These are phyloP conservation scores for Kazachstania sp. DNA, from an alignment of 1,139 yeast species.

Conservation along the genomic window DNA sequence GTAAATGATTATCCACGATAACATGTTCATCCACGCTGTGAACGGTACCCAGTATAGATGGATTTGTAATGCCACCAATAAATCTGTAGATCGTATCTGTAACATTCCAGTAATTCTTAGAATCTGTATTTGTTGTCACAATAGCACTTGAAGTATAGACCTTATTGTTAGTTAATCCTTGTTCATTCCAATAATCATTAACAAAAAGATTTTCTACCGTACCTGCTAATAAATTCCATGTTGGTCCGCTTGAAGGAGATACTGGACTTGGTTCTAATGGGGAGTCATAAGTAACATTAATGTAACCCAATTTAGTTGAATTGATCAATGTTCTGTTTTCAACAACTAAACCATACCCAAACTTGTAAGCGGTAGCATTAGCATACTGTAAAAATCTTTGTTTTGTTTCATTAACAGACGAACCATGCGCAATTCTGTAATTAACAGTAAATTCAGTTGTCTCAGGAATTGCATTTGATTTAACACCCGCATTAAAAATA, in stretches of 20 bases:
- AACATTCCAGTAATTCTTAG: constrained; percentile 66
- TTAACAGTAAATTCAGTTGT: neutral
- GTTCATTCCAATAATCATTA: constrained; percentile 20
- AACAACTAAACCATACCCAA: constrained; percentile 40
- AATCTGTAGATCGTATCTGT: constrained; percentile 62
- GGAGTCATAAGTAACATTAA: constrained; percentile 35
- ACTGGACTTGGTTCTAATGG: constrained; percentile 47
- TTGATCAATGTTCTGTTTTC: constrained; percentile 17
- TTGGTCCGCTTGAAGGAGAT: constrained; percentile 39
- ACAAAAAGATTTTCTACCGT: constrained; percentile 43
- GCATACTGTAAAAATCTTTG: neutral
- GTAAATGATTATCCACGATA: constrained; percentile 44
- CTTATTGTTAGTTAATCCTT: constrained; percentile 33
- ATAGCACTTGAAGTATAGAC: constrained; percentile 51
- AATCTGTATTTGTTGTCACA: constrained; percentile 80
- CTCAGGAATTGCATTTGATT: neutral
- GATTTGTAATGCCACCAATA: constrained; percentile 18
- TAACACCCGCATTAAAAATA: neutral
- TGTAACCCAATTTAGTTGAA: constrained; percentile 27
- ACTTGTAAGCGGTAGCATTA: constrained; percentile 8
- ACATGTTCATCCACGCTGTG: constrained; percentile 63
- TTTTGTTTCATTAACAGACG: neutral
- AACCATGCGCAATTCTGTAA: neutral
- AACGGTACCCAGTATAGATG: constrained; percentile 19
- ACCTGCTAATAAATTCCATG: constrained; percentile 49